Base-by-base conservation (phyloP, 129 eudicot species). In the Chrysanthemum lavandulifolium region DNA sequence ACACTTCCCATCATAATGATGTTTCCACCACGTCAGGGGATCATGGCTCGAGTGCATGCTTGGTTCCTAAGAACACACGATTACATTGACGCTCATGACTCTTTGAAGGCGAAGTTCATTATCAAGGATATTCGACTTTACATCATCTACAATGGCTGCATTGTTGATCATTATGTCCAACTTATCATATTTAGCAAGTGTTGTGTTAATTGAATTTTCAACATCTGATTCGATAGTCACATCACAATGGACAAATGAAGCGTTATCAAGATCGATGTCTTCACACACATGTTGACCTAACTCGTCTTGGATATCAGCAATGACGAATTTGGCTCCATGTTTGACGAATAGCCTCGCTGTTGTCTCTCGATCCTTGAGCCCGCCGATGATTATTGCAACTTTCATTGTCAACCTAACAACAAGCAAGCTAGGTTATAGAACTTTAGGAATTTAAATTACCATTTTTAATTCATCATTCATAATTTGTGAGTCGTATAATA, bases 101-200 rank as follows among this genome's bases (percentile, higher is more conserved):
- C 21, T 6, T n/a, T 67, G 21, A 76, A 31, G 31, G 47, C 15
- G 31, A 16, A 15, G 10, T 2, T 29, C 65, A 10, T 29, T 53
- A 10, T 56, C 75, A 11, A 29, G 52, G 16, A 71, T 71, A 11
- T 11, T 71, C 51, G 15, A 16, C 29, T 53, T 33, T 54, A 15
- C 21, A 31, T 33, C 43, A 14, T 68, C 80, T 13, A 61, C 15
- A n/a, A 29, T 29, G 4, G 50, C 76, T 2, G 76, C 84, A 23
- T 80, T 80, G 60, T 80, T 80, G 76, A 47, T 13, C 80, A 80
- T 80, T 29, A 80, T 80, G 75, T 80, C 84, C 15, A 59, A 23
- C 65, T 59, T 59, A 23, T 40, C 65, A 59, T 21, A 59, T 59
- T 59, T 59, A 3, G 14, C 36, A 13, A 80, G 19, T 0, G 80